Percentiles rank a stretch among this genome's conserved stretches.
phyloP scores from a whole-genome alignment of 805 yeast species.

The Isabelozyma rhagii region DNA sequence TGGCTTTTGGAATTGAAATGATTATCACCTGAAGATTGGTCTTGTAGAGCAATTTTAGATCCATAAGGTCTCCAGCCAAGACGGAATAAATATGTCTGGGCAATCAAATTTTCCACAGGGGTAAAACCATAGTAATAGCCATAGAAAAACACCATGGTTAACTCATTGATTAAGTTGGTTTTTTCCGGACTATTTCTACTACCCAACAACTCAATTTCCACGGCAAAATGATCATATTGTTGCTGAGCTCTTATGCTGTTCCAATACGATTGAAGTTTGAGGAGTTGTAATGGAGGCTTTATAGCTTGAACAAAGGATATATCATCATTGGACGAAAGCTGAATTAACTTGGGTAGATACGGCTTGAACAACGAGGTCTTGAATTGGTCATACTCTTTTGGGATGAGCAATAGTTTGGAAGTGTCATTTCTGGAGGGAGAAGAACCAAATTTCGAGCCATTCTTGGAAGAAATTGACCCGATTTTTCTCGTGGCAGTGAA shows the following conservation, averaged over 20 bases:
- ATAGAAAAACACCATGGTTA: slow-evolving; percentile 37
- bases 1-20: background rate
- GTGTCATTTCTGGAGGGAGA: slow-evolving; percentile 8
- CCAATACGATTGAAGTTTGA: slow-evolving; percentile 39
- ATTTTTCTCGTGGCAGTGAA: slow-evolving; percentile 31
- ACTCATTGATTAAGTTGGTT: slow-evolving; percentile 25
- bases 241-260: slow-evolving; percentile 33
- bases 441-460: background rate
- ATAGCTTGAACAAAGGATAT: slow-evolving; percentile 4
- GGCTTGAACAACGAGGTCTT: slow-evolving; percentile 30
- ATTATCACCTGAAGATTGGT: slow-evolving; percentile 5
- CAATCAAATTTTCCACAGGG: slow-evolving; percentile 41
- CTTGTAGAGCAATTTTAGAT: slow-evolving; percentile 8
- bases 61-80: slow-evolving; percentile 43
- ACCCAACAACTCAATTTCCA: slow-evolving; percentile 24
- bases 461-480: slow-evolving; percentile 1
- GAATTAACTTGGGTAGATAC: slow-evolving; percentile 26
- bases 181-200: slow-evolving; percentile 19
- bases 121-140: slow-evolving; percentile 42
- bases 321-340: slow-evolving; percentile 3
- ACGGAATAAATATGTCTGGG: slow-evolving; percentile 35
- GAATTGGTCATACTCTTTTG: slow-evolving; percentile 19
- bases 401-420: slow-evolving; percentile 20
- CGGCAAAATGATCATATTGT: slow-evolving; percentile 30
- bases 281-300: slow-evolving; percentile 33